A percentile compares a stretch with the other conserved stretches of the same genome.
Conservation (phyloP, 768 basidiomycete species). For the Jaapia argillacea region DNA sequence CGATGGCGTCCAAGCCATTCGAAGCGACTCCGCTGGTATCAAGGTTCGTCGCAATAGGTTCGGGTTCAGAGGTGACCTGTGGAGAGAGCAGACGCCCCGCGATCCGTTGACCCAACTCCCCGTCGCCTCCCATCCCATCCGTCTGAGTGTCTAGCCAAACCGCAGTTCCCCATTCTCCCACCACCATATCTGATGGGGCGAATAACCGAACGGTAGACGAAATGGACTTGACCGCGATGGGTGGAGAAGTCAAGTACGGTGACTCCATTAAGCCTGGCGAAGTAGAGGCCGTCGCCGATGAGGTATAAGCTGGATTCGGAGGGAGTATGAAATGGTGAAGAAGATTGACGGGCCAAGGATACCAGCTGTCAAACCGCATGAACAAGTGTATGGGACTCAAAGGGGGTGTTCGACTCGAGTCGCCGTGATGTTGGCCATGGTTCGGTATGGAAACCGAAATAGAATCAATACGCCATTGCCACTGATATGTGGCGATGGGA, state of each 20-base stretch:
- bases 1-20: neutral
- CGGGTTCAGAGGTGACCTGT: neutral
- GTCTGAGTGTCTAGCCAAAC: slow-evolving; percentile 61
- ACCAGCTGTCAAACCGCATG: slow-evolving; percentile 48
- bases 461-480: slow-evolving; percentile 50
- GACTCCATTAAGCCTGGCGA: slow-evolving; percentile 5
- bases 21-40: neutral
- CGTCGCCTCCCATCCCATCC: slow-evolving; percentile 33
- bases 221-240: slow-evolving; percentile 9
- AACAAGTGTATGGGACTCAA: slow-evolving; percentile 34
- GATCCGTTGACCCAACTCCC: slow-evolving; percentile 43
- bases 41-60: neutral
- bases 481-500: slow-evolving; percentile 36
- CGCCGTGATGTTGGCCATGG: neutral
- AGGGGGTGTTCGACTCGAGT: neutral
- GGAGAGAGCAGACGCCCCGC: slow-evolving; percentile 30
- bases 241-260: slow-evolving; percentile 6
- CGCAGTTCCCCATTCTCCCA: slow-evolving; percentile 52
- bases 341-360: slow-evolving; percentile 62
- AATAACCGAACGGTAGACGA: slow-evolving; percentile 40
- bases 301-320: slow-evolving; percentile 29
- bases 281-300: slow-evolving; percentile 6
- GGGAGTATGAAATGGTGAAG: slow-evolving; percentile 51
- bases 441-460: slow-evolving; percentile 26
- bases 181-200: slow-evolving; percentile 37